Conservation (phyloP, 768 basidiomycete species). For the Panaeolus cyanescens region DNA sequence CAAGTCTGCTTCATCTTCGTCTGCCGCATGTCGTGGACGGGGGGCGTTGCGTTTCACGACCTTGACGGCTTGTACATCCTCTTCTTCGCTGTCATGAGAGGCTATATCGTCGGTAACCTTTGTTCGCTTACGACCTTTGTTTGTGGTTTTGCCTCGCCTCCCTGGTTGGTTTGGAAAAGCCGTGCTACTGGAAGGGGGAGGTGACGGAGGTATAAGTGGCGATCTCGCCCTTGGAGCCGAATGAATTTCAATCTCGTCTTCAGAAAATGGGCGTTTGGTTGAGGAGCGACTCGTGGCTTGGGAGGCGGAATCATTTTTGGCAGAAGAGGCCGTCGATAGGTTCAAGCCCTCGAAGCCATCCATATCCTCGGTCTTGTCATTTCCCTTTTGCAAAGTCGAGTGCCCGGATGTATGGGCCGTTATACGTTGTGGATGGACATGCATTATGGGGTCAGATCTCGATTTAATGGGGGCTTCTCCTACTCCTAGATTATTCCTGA, state of each 20-base stretch:
- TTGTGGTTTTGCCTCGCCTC: constrained; percentile 27
- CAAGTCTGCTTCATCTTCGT: constrained; percentile 29
- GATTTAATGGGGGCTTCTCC: not conserved
- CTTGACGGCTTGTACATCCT: constrained; percentile 28
- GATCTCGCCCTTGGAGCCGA: constrained; percentile 21
- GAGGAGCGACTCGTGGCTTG: constrained; percentile 26
- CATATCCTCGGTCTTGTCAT: not conserved
- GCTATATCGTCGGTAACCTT: constrained; percentile 41
- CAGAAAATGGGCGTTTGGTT: constrained; percentile 46
- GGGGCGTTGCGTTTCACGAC: constrained; percentile 30
- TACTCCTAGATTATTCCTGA: constrained; percentile 11
- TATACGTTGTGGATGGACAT: not conserved
- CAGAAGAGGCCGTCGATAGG: not conserved
- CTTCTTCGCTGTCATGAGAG: constrained; percentile 31
- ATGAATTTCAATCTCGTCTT: constrained; percentile 24
- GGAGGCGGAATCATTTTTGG: constrained; percentile 8
- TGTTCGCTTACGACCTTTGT: constrained; percentile 43
- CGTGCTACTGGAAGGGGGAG: constrained; percentile 46
- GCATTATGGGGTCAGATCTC: not conserved
- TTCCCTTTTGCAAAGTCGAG: not conserved
- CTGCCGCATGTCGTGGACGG: constrained; percentile 18
- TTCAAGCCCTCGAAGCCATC: constrained; percentile 6
- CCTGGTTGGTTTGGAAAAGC: constrained; percentile 19
- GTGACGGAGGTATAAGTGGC: constrained; percentile 66
- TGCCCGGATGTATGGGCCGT: not conserved